These are phyloP conservation scores for Didymella lethalis DNA, from an alignment of 2,329 filamentous ascomycete species.

Conservation along the genomic window DNA sequence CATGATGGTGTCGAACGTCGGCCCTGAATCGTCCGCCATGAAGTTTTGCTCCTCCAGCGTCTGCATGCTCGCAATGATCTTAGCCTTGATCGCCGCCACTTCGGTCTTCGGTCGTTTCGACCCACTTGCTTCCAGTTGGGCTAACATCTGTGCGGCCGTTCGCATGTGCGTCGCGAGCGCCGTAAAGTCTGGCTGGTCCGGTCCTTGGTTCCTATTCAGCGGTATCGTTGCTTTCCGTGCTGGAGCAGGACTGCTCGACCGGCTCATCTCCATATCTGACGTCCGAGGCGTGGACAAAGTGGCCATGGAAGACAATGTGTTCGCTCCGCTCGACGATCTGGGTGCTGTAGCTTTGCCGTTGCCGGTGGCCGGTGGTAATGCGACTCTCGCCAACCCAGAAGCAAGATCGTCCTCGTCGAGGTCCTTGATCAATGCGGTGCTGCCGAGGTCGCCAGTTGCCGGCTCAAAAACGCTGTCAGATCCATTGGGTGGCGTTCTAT, in stretches of 20 bases:
- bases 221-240: constrained; percentile 68
- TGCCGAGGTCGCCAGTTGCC: constrained; percentile 78
- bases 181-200: constrained; percentile 81
- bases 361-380: constrained; percentile 32
- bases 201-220: constrained; percentile 59
- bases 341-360: constrained; percentile 52
- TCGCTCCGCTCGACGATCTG: constrained; percentile 68
- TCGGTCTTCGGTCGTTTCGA: constrained; percentile 81
- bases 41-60: constrained; percentile 86
- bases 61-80: constrained; percentile 92
- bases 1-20: constrained; percentile 84
- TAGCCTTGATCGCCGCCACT: constrained; percentile 82
- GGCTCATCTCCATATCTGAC: constrained; percentile 72
- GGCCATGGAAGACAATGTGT: constrained; percentile 66
- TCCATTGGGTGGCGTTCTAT: constrained; percentile 55
- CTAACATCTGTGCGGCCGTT: constrained; percentile 85
- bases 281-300: constrained; percentile 72
- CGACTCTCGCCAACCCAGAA: constrained; percentile 41
- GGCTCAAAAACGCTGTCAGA: constrained; percentile 84
- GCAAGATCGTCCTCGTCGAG: constrained; percentile 56
- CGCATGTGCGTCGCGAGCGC: constrained; percentile 87
- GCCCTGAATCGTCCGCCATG: constrained; percentile 73
- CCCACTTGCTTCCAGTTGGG: constrained; percentile 80
- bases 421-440: constrained; percentile 71
- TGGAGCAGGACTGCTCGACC: constrained; percentile 71